Percentiles rank a stretch among this genome's conserved stretches.
Evolutionary conservation across 208 protist genomes (phyloP).

Genomic region (Trypanosoma platydactyli): DNA sequence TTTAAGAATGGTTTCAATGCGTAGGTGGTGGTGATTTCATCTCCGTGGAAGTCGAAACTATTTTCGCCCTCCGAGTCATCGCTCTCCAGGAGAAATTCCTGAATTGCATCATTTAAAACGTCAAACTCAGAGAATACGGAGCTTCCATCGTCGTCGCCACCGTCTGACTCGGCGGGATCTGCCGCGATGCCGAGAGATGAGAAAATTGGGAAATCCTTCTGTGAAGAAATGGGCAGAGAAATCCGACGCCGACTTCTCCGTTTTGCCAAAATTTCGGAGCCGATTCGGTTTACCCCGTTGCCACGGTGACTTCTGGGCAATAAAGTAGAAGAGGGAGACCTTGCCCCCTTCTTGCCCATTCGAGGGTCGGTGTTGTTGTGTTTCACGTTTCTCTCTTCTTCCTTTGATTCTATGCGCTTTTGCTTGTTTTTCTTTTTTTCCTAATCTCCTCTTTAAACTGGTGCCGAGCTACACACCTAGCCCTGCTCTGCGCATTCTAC

Average conservation of each 20-base stretch:
- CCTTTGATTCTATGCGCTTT: neutral
- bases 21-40: conserved; percentile 25
- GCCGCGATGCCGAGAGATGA: too few species aligned
- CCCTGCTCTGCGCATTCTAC: too few species aligned
- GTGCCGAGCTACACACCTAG: too few species aligned
- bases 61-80: conserved; percentile 32
- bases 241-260: too few species aligned
- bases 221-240: too few species aligned
- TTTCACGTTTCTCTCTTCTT: neutral
- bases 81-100: conserved; percentile 60
- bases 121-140: conserved; percentile 73
- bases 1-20: conserved; percentile 11
- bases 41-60: conserved; percentile 5
- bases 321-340: neutral
- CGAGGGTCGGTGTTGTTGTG: neutral
- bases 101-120: conserved; percentile 69
- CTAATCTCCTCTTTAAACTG: neutral
- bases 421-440: neutral
- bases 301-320: neutral
- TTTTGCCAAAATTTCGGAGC: too few species aligned
- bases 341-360: neutral
- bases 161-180: neutral
- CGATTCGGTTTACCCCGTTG: neutral
- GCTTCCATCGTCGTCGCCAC: conserved; percentile 28
- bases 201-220: too few species aligned